A percentile compares a stretch with the other conserved stretches of the same genome.
Evolutionary conservation across 805 yeast species (phyloP).

Genomic region (Wickerhamiella bombiphila): DNA sequence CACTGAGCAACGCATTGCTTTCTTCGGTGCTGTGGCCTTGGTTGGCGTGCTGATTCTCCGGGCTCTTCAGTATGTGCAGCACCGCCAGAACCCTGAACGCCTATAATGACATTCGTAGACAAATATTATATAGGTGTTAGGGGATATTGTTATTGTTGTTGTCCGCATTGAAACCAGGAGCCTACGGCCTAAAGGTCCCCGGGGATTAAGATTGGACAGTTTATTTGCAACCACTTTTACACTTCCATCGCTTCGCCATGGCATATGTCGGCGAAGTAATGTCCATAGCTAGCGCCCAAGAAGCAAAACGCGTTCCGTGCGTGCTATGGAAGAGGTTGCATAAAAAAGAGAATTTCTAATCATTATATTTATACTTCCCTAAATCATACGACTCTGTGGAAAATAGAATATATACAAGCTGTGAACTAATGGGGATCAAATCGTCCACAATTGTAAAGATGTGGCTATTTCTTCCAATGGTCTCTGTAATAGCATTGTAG

Average conservation of each 20-base stretch:
- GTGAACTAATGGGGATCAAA: not conserved
- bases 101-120: too few relatives aligned
- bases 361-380: too few relatives aligned
- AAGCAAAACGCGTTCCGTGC: too few relatives aligned
- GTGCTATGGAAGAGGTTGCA: too few relatives aligned
- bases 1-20: slow-evolving; percentile 11
- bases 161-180: slow-evolving; percentile 21
- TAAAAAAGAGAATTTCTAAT: too few relatives aligned
- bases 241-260: too few relatives aligned
- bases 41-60: slow-evolving; percentile 14
- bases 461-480: slow-evolving; percentile 5
- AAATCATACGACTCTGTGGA: too few relatives aligned
- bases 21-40: slow-evolving; percentile 17
- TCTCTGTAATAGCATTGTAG: slow-evolving; percentile 16
- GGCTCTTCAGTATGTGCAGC: slow-evolving; percentile 5
- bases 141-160: slow-evolving; percentile 7
- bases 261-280: too few relatives aligned
- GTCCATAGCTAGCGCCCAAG: too few relatives aligned
- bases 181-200: slow-evolving; percentile 14
- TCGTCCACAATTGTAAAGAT: slow-evolving; percentile 5
- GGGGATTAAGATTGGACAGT: slow-evolving; percentile 21
- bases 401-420: not conserved
- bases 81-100: too few relatives aligned
- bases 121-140: too few relatives aligned
- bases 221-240: too few relatives aligned